These are phyloP conservation scores for Lathyrus tuberosus DNA, from an alignment of 306 rosid species.

Conservation along the genomic window DNA sequence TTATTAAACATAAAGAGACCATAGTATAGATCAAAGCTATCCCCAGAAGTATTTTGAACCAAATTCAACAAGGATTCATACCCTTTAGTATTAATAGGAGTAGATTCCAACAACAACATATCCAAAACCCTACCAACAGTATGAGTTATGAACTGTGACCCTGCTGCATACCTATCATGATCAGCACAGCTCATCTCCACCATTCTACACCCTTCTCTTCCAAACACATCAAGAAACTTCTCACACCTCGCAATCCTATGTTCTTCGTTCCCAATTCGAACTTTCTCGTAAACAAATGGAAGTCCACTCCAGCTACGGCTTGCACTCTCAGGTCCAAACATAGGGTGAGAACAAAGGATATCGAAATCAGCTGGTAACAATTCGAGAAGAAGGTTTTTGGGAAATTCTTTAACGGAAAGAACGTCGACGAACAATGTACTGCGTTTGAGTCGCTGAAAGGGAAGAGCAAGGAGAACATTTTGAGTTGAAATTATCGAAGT, in stretches of 20 bases:
- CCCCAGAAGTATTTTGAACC: slow-evolving; percentile 68
- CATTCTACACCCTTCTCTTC: slow-evolving; percentile 75
- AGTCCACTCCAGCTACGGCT: slow-evolving; percentile 57
- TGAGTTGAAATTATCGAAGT: slow-evolving; percentile 70
- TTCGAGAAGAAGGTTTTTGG: slow-evolving; percentile 54
- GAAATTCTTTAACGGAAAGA: slow-evolving; percentile 80
- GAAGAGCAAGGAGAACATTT: slow-evolving; percentile 59
- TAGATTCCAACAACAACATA: slow-evolving; percentile 60
- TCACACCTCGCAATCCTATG: slow-evolving; percentile 52
- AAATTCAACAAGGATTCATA: slow-evolving; percentile 70
- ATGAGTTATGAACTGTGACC: slow-evolving; percentile 77
- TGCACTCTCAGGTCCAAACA: slow-evolving; percentile 87
- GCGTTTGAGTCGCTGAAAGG: slow-evolving; percentile 67
- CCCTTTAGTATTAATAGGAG: slow-evolving; percentile 82
- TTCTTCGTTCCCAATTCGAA: slow-evolving; percentile 60
- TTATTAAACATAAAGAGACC: slow-evolving; percentile 77
- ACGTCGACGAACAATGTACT: slow-evolving; percentile 75
- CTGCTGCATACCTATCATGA: slow-evolving; percentile 71
- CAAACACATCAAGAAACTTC: slow-evolving; percentile 60
- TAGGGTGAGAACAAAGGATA: slow-evolving; percentile 71
- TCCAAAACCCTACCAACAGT: slow-evolving; percentile 80
- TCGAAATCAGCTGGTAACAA: slow-evolving; percentile 62
- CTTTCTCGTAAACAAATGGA: slow-evolving; percentile 62
- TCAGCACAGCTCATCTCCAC: slow-evolving; percentile 76
- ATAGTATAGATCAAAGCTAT: slow-evolving; percentile 81